phyloP scores from a whole-genome alignment of 306 rosid genomes.

The Pyrus bretschneideri region DNA sequence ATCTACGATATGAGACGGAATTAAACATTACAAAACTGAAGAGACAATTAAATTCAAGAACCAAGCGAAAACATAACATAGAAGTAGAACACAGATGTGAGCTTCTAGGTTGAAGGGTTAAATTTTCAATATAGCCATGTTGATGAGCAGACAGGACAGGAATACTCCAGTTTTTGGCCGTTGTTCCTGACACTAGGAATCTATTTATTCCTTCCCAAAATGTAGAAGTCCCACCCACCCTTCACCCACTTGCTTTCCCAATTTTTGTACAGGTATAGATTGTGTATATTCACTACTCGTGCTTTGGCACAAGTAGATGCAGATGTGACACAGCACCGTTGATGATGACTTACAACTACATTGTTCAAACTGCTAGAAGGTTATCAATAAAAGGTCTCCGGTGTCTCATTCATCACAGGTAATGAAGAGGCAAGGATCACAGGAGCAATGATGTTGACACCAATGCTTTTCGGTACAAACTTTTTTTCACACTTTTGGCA shows the following conservation, averaged over 20 bases:
- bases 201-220: not conserved
- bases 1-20: constrained; percentile 84
- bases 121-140: not conserved
- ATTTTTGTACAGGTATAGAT: not conserved
- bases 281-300: not conserved
- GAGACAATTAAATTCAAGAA: constrained; percentile 20
- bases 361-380: constrained; percentile 7
- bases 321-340: constrained; percentile 1
- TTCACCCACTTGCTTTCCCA: not conserved
- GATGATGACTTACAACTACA: constrained; percentile 25
- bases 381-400: constrained; percentile 14
- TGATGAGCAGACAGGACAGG: not conserved
- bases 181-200: not conserved
- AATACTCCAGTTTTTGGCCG: not conserved
- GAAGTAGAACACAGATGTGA: too few relatives aligned
- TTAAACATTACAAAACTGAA: constrained; percentile 33
- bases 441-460: constrained; percentile 25
- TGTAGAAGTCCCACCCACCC: not conserved
- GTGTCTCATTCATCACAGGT: constrained; percentile 13
- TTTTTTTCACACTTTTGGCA: constrained; percentile 4
- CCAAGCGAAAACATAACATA: not conserved
- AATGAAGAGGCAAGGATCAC: constrained; percentile 23
- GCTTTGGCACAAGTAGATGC: not conserved
- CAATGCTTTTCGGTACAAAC: constrained; percentile 4
- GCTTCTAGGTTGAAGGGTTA: not conserved